Base-by-base conservation (phyloP, 257 asterid genomes). In the Voacanga thouarsii region DNA sequence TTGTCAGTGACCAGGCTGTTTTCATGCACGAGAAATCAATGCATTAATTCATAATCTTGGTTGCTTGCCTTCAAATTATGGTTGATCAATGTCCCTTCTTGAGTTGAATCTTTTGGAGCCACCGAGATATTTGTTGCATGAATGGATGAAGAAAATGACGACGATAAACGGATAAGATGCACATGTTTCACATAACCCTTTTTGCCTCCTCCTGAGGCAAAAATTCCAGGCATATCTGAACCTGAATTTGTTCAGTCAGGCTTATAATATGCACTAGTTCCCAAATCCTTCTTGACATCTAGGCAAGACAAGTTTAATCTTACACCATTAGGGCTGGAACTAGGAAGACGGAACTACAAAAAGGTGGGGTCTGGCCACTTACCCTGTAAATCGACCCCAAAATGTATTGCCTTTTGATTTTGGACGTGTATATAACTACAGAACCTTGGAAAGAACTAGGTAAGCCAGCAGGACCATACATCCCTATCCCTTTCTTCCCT, bases 401-500 rank as follows among this genome's bases (percentile, higher is more conserved):
- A 41, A 53, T 68, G 33, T 23, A 37, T 41, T 68, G 33, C 72
- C 51, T 11, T 41, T 63, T 28, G 68, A 28, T 28, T 28, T 63
- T 28, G 21, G 7, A 14, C 19, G 28, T 63, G 19, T 26, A 63
- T 63, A 30, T 41, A 33, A 68, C 53, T 43, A 8, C 45, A 39
- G 21, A 41, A 39, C 43, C 73, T 68, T 68, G 33, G 53, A 41
- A 68, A 68, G 53, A 37, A 39, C 72, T 41, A 68, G 53, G 33
- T 21, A 68, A 68, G 53, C 53, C 33, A 41, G 73, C 9, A 21
- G 73, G 73, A 68, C 73, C 73, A 68, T 53, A 41, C 28, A 67
- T 37, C 33, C 53, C 18, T 68, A 68, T 67, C 73, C 53, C 73
- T 41, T 68, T 68, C 53, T 66, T 66, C 71, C 24, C 71, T 68